Evolutionary conservation across 2,329 filamentous ascomycete genomes (phyloP).

Genomic region (Lasiodiplodia citricola): DNA sequence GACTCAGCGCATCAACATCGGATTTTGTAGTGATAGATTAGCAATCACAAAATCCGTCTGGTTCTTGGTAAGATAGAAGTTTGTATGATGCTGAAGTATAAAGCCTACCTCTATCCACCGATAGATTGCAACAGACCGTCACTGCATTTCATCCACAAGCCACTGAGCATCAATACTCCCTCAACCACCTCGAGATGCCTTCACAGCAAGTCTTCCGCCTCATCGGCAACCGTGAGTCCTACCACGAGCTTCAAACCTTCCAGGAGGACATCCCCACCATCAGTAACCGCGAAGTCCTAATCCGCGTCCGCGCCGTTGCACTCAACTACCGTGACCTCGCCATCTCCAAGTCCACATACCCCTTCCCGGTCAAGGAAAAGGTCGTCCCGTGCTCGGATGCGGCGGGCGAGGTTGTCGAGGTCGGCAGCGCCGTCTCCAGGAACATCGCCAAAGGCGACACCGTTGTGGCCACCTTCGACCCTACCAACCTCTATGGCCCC

Average conservation of each 20-base stretch:
- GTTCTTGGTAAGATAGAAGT: too few relatives aligned
- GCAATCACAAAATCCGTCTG: background rate
- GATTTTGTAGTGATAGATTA: background rate
- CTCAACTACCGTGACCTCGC: conserved; percentile 24
- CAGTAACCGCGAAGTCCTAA: conserved; percentile 30
- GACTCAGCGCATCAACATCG: background rate
- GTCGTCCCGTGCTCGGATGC: conserved; percentile 33
- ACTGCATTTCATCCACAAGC: background rate
- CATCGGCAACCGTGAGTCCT: background rate
- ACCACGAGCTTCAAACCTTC: background rate
- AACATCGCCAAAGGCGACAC: conserved; percentile 1
- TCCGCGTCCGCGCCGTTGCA: conserved; percentile 21
- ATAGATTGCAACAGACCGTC: background rate
- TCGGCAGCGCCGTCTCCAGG: conserved; percentile 7
- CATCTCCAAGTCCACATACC: background rate
- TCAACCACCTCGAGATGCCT: background rate
- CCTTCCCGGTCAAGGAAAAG: background rate
- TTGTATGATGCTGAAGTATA: background rate
- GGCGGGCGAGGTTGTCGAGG: conserved; percentile 31
- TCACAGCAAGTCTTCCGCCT: conserved; percentile 9
- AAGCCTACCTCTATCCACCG: background rate
- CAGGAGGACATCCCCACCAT: conserved; percentile 8
- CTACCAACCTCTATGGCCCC: conserved; percentile 23
- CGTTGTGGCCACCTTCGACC: background rate
- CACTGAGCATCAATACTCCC: background rate